phyloP scores from a whole-genome alignment of 2,329 filamentous ascomycete genomes.

The Fusarium pseudograminearum region DNA sequence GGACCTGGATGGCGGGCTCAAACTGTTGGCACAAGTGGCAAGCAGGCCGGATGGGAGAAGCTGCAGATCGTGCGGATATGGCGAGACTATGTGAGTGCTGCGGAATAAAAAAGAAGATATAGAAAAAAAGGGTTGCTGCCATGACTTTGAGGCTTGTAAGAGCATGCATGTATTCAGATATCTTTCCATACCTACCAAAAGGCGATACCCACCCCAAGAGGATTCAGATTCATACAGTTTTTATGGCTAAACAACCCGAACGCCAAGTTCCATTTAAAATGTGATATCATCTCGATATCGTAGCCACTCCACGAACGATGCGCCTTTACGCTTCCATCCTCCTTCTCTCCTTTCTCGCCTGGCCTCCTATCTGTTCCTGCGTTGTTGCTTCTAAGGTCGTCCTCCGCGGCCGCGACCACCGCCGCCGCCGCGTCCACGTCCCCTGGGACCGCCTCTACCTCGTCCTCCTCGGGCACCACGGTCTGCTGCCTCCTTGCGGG shows the following conservation, averaged over 20 bases:
- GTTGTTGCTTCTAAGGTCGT: slow-evolving; percentile 30
- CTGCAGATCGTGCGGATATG: slow-evolving; percentile 90
- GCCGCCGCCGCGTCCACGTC: slow-evolving; percentile 60
- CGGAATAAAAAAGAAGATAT: not conserved
- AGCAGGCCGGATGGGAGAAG: slow-evolving; percentile 93
- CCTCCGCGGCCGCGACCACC: slow-evolving; percentile 58
- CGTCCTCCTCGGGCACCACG: slow-evolving; percentile 66
- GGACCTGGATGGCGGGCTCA: slow-evolving; percentile 75
- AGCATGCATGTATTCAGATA: slow-evolving; percentile 50
- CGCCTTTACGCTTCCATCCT: slow-evolving; percentile 29
- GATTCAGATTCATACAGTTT: slow-evolving; percentile 45
- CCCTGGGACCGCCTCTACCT: slow-evolving; percentile 66
- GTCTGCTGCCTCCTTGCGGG: slow-evolving; percentile 85
- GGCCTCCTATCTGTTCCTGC: not conserved
- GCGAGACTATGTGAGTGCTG: slow-evolving; percentile 58
- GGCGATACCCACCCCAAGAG: slow-evolving; percentile 45
- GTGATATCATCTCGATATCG: slow-evolving; percentile 44
- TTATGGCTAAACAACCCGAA: slow-evolving; percentile 53
- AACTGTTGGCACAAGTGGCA: slow-evolving; percentile 84
- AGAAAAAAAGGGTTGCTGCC: slow-evolving; percentile 8
- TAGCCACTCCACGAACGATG: slow-evolving; percentile 32
- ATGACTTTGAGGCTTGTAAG: slow-evolving; percentile 40
- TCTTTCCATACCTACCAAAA: slow-evolving; percentile 48
- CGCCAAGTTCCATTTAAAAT: slow-evolving; percentile 52
- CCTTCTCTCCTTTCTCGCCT: slow-evolving; percentile 9